phyloP scores from a whole-genome alignment of 192 early-diverging fungal species.

The Coemansia asiatica region DNA sequence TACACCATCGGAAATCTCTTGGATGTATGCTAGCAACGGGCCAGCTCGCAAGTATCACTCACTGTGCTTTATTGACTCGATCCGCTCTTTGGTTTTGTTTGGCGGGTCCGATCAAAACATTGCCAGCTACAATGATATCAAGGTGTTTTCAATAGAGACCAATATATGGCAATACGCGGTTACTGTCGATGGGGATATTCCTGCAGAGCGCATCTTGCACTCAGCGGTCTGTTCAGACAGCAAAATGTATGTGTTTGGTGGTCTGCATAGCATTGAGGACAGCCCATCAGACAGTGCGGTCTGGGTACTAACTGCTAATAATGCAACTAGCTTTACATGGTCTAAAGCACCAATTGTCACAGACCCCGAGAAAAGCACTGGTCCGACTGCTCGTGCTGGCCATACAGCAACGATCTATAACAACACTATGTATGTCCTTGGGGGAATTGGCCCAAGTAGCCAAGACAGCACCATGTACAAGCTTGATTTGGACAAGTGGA shows the following conservation, averaged over 20 bases:
- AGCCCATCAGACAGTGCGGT: constrained; percentile 53
- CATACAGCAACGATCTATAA: constrained; percentile 64
- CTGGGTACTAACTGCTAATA: constrained; percentile 46
- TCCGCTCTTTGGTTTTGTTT: constrained; percentile 62
- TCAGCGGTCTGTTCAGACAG: constrained; percentile 65
- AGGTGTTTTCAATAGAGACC: constrained; percentile 54
- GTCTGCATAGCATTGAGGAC: constrained; percentile 28
- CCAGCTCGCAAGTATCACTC: constrained; percentile 57
- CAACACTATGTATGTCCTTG: constrained; percentile 66
- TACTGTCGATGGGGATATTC: constrained; percentile 47
- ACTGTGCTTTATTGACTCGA: constrained; percentile 57
- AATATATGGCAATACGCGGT: constrained; percentile 59
- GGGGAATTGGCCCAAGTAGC: constrained; percentile 59
- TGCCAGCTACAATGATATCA: constrained; percentile 53
- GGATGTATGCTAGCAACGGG: constrained; percentile 62
- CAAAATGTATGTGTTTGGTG: constrained; percentile 72
- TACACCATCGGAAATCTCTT: constrained; percentile 53
- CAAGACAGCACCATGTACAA: constrained; percentile 66
- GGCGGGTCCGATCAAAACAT: constrained; percentile 62
- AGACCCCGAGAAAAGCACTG: constrained; percentile 25
- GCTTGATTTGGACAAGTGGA: constrained; percentile 61
- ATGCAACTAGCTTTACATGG: constrained; percentile 29
- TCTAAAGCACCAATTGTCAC: constrained; percentile 50
- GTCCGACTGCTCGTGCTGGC: constrained; percentile 59
- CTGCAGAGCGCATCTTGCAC: constrained; percentile 60